Evolutionary conservation across 805 yeast species (phyloP), one percentile per base, ranked within the genome.

Genomic region (Wickerhamomyces rabaulensis): DNA sequence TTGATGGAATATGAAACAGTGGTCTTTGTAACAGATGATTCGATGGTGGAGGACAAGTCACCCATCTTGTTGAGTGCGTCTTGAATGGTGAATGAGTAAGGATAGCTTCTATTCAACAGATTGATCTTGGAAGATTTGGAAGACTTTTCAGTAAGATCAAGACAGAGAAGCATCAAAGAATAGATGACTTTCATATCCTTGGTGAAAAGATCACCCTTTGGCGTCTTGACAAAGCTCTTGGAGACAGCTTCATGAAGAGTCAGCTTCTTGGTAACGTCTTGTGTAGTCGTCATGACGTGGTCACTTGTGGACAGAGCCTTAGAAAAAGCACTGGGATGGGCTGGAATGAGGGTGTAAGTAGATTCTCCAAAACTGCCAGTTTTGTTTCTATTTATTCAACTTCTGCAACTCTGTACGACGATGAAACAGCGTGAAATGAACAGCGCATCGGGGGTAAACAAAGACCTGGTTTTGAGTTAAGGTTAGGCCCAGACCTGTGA

Each of bases 131-230:
- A 54, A 37, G 56, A 16, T 16, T 54, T 52, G 45, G 51, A 41
- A 38, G 53, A 61, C 23, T 61, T 59, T 29, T 62, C 70, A 23
- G 61, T 64, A 29, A 78, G 57, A 8, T 73, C 58, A 31, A 76
- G 52, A 39, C 76, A 67, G 15, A 74, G 64, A 2, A 75, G 51
- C 26, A 84, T 65, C 26, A 80, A 64, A 1, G 87, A 73, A 58
- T 66, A 88, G 0, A 86, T 75, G 29, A 78, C 78, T 51, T 78
- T 78, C 39, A 86, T 54, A 54, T 86, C 90, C 39, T 74, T 72
- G 4, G 76, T 67, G 55, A 70, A 76, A 23, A 82, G 69, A 21
- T 70, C 65, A 0, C 85, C 87, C 23, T 63, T 65, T 0, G 82
- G 76, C 0, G 84, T 75, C 49, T 76, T 69, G 49, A 67, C 68